Evolutionary conservation across 2,329 filamentous ascomycete genomes (phyloP), one percentile per base, ranked within the genome.

Genomic region (Penicillium sclerotigenum): DNA sequence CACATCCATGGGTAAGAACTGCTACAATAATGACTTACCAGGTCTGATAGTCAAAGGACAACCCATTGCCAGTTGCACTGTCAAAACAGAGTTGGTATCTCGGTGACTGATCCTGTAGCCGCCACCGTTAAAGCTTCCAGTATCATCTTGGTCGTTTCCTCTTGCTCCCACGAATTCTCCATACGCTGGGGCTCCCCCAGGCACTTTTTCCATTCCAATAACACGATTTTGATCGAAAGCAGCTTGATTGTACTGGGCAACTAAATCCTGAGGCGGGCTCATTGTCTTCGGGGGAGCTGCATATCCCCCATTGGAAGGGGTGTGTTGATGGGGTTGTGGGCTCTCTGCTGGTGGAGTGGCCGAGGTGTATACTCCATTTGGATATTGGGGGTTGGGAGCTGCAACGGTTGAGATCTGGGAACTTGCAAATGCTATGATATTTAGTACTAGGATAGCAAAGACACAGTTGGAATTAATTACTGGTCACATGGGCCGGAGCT

Each of bases 81-180:
- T 97, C 59, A 97, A 75, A 63, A 97, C 87, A 1, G 89, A 91
- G 72, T 97, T 99, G 56, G 85, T 87, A 73, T 97, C 91, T 22
- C 94, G 83, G 70, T 99, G 94, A 68, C 90, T 94, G 70, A 97
- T 91, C 41, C 94, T 83, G 72, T 93, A 99, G 69, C 89, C 93
- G 13, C 94, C 94, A 16, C 94, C 94, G 71, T 97, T 97, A 79
- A 97, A 99, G 0, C 89, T 94, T n/a, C 94, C 94, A 1, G 96
- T 85, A 65, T 96, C 92, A 72, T 97, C 94, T 29, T 85, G 79
- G 0, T 83, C 81, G 0, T 87, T 84, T 3, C 85, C 78, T 31
- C 75, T 75, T 0, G 83, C 85, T 29, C 89, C 89, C 6, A 80
- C 72, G 61, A 93, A 91, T 55, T 88, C 82, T 3, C 76, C 77